Percentiles rank a stretch among this genome's conserved stretches.
Evolutionary conservation across 495 filamentous ascomycete species (phyloP).

Genomic region (Extremus antarcticus): DNA sequence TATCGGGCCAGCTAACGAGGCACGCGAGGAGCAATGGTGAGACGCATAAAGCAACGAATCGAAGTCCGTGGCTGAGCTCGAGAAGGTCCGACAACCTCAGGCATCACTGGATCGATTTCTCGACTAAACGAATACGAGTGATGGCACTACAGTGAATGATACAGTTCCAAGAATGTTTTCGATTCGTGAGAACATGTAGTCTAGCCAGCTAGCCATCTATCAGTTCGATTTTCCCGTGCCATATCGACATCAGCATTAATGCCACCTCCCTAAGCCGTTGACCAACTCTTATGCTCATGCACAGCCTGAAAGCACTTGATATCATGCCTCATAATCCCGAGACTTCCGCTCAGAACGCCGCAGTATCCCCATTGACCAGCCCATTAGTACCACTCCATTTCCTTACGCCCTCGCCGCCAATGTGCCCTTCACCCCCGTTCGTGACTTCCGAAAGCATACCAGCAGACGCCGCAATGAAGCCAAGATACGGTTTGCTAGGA

Average conservation of each 20-base stretch:
- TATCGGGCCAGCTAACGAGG: no score
- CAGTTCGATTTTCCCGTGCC: no score
- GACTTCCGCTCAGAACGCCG: conserved; percentile 6
- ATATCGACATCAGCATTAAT: no score
- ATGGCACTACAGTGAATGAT: no score
- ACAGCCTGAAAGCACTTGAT: not conserved
- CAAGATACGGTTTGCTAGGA: conserved; percentile 70
- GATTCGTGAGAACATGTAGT: not conserved
- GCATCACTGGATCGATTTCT: not conserved
- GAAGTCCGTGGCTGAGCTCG: not conserved
- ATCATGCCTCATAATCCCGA: not conserved
- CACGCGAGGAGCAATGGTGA: not conserved
- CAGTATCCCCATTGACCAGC: conserved; percentile 11
- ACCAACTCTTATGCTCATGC: not conserved
- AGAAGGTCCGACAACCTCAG: not conserved
- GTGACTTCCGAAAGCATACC: conserved; percentile 16
- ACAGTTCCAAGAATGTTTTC: no score
- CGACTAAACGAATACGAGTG: no score
- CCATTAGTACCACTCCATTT: conserved; percentile 6
- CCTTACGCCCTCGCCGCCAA: no score
- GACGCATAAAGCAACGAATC: not conserved
- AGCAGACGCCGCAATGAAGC: conserved; percentile 66
- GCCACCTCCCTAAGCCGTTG: no score
- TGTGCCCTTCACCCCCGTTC: not conserved
- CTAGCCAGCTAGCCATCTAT: no score